Evolutionary conservation across 2,329 filamentous ascomycete species (phyloP), one percentile per base, ranked within the genome.

Genomic region (Cordyceps militaris): DNA sequence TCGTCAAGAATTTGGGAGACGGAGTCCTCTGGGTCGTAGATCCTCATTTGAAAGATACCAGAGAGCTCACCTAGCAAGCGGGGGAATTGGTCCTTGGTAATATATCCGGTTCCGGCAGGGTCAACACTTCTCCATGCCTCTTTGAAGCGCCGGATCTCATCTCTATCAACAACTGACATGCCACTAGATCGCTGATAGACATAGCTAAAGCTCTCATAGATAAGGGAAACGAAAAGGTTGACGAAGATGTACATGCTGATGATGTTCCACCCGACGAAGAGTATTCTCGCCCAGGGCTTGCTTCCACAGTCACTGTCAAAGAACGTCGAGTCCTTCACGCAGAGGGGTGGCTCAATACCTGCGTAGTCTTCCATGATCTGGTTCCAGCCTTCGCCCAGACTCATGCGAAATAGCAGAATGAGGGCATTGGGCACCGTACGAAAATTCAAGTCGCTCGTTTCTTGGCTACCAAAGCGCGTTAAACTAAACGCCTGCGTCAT

Each of bases 241-340:
- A 97, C 93, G 67, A 99, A 99, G 67, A 99, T 96, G 74, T 99
- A 99, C 94, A 99, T 99, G 88, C 93, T 97, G 73, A 99, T 82
- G 66, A 99, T 93, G 76, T 99, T 99, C 94, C 94, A 99, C 4
- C 88, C 84, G 59, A 97, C 91, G 76, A 99, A 99, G 10, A 99
- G 78, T 34, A 86, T 84, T 53, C 91, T 82, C 8, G 94, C 91
- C 91, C 94, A 99, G 40, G 85, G 82, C 52, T 85, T 82, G 73
- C 93, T 96, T 59, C 94, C 94, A 67, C 94, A 99, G 73, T 99
- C 95, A 66, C 91, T 94, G 43, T 89, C 76, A 66, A 91, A 93
- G 71, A 96, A 97, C 40, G 80, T 80, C 1, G 75, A 67, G 36
- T 80, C 80, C 21, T 86, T 79, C 1, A 92, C 91, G 72, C 94